Base-by-base conservation (phyloP, 495 filamentous ascomycete genomes). In the Rhypophila decipiens region DNA sequence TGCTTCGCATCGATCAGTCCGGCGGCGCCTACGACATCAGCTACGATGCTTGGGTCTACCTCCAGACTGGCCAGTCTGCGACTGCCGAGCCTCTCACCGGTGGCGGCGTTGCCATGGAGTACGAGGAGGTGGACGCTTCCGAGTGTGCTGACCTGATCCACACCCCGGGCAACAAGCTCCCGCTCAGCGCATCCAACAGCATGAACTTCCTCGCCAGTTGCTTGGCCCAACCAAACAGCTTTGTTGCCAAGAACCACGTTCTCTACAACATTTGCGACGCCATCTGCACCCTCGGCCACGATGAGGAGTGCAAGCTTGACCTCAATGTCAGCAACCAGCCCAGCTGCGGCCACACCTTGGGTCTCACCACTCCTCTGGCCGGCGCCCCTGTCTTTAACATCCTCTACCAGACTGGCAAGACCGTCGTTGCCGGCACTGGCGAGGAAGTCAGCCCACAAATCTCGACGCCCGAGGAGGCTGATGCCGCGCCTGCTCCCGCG, bases 1-100 rank as follows among this genome's bases (percentile, higher is more conserved):
- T 72, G 0, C 57, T 72, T 1, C 65, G 65, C 49, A 53, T 70
- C 34, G 68, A 71, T 45, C 59, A 63, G 38, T 70, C 66, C n/a
- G 49, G 60, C 17, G 66, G 63, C 42, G 65, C 66, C 4, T 54
- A 67, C 50, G 68, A 71, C 27, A 59, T 71, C 37, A 64, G 58
- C 22, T 71, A 69, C 51, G 68, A 70, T 42, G 65, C 69, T 27
- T 71, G 64, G 59, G 67, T 66, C 48, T 68, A 61, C 22, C 67
- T 72, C 2, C 50, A 59, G 23, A 67, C 64, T 0, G 68, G 68
- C 39, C 40, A 56, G 19, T 52, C 55, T 21, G 68, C 69, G 3
- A 55, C 57, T 1, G 46, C 12, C 0, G 34, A 44, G 0, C 68
- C 65, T 12, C 52, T 58, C 7, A 51, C 56, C 1, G 64, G 69